phyloP scores from a whole-genome alignment of 2,329 filamentous ascomycete genomes.

The Sporothrix inflata region DNA sequence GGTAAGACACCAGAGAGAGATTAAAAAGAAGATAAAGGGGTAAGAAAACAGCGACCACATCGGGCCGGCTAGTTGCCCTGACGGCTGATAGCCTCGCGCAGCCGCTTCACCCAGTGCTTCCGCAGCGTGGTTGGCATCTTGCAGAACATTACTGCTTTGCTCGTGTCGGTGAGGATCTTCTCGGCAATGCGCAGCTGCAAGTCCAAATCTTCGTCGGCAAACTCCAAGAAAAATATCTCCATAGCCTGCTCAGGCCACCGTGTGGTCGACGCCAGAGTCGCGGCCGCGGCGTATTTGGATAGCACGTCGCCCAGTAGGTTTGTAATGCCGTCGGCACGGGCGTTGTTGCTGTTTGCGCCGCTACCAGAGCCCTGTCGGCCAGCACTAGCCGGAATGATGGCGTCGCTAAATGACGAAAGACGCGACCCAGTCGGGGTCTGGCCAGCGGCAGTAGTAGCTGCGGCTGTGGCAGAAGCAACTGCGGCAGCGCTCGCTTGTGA shows the following conservation, averaged over 20 bases:
- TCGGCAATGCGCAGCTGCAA: conserved; percentile 63
- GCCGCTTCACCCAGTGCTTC: conserved; percentile 59
- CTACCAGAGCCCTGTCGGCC: conserved; percentile 8
- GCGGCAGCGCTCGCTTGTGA: background rate
- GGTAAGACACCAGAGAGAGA: no score
- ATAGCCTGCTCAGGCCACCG: conserved; percentile 62
- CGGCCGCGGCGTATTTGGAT: conserved; percentile 40
- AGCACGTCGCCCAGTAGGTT: conserved; percentile 48
- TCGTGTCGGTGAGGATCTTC: conserved; percentile 60
- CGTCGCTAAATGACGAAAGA: conserved; percentile 7
- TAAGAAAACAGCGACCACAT: background rate
- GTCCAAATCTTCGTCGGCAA: conserved; percentile 60
- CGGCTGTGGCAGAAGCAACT: background rate
- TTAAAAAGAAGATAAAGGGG: background rate
- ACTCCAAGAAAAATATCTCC: conserved; percentile 63
- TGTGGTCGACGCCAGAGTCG: conserved; percentile 41
- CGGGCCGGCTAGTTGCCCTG: conserved; percentile 28
- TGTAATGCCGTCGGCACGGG: conserved; percentile 37
- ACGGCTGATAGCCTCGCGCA: conserved; percentile 51
- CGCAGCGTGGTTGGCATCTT: conserved; percentile 60
- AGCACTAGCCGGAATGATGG: background rate
- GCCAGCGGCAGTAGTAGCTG: background rate
- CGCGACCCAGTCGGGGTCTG: background rate
- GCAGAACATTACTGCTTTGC: conserved; percentile 64
- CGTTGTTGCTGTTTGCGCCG: conserved; percentile 24